These are phyloP conservation scores for Acacia acuminata DNA, from an alignment of 306 rosid genomes.

Conservation along the genomic window DNA sequence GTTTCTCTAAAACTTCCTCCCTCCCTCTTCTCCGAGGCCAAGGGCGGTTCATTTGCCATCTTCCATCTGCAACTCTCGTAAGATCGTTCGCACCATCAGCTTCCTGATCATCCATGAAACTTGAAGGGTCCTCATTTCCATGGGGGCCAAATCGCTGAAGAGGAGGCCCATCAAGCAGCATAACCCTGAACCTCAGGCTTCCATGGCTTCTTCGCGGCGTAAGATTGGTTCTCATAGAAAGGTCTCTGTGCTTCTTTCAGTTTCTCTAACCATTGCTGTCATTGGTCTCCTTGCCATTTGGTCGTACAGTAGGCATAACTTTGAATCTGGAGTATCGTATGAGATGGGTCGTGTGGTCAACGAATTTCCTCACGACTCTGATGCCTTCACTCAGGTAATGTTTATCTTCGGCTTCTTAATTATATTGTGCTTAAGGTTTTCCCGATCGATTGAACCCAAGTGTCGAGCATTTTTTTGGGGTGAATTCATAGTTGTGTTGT, in stretches of 20 bases:
- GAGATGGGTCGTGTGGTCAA: slow-evolving; percentile 69
- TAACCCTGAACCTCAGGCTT: slow-evolving; percentile 16
- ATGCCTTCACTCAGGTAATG: slow-evolving; percentile 85
- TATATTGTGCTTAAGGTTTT: neutral
- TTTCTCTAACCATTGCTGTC: slow-evolving; percentile 33
- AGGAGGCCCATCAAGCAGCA: slow-evolving; percentile 46
- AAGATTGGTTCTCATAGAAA: slow-evolving; percentile 12
- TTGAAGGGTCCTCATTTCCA: slow-evolving; percentile 25
- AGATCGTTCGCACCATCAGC: neutral
- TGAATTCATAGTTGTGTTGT: neutral
- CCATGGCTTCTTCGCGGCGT: slow-evolving; percentile 47
- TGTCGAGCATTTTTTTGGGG: neutral
- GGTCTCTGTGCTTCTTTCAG: slow-evolving; percentile 36
- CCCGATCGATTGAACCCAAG: neutral
- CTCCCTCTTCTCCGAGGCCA: too few relatives aligned
- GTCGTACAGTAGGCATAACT: slow-evolving; percentile 34
- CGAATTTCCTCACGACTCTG: slow-evolving; percentile 82
- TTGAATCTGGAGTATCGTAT: slow-evolving; percentile 20
- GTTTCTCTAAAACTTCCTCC: too few relatives aligned
- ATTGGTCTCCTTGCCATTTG: slow-evolving; percentile 50
- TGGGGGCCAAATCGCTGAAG: slow-evolving; percentile 57
- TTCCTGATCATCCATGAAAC: slow-evolving; percentile 26
- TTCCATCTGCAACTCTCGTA: neutral
- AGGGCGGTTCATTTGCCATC: neutral
- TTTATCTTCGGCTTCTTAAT: neutral